Evolutionary conservation across 257 asterid genomes (phyloP).

Genomic region (Nicotiana tomentosiformis): DNA sequence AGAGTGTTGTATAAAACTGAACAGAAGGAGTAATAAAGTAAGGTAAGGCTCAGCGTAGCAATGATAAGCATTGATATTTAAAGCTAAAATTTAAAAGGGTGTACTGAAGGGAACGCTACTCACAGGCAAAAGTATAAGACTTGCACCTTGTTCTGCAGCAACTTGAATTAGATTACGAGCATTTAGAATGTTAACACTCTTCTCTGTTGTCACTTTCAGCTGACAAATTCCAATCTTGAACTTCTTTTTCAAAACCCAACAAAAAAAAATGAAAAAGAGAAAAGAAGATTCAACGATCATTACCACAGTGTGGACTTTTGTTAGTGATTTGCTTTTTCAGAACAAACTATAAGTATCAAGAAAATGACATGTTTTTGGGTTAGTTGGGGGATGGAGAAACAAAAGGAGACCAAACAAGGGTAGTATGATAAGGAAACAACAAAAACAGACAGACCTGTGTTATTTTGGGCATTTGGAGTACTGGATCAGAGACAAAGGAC

Average conservation of each 20-base stretch:
- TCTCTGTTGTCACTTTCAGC: constrained; percentile 28
- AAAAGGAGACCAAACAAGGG: background rate
- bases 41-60: background rate
- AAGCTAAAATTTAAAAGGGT: background rate
- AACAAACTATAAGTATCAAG: background rate
- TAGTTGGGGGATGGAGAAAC: background rate
- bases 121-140: constrained; percentile 36
- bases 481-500: background rate
- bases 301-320: background rate
- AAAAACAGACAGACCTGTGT: background rate
- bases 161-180: constrained; percentile 24
- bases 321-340: background rate
- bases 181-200: constrained; percentile 16
- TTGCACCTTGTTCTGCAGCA: constrained; percentile 35
- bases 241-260: background rate
- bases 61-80: background rate
- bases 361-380: background rate
- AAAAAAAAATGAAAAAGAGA: background rate
- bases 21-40: too few relatives aligned
- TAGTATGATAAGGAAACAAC: background rate
- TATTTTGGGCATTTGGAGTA: background rate
- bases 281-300: background rate
- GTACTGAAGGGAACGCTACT: constrained; percentile 7
- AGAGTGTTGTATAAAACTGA: too few relatives aligned
- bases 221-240: constrained; percentile 45